Base-by-base conservation (phyloP, 2,329 filamentous ascomycete species). In the Arthrocladium fulminans region DNA sequence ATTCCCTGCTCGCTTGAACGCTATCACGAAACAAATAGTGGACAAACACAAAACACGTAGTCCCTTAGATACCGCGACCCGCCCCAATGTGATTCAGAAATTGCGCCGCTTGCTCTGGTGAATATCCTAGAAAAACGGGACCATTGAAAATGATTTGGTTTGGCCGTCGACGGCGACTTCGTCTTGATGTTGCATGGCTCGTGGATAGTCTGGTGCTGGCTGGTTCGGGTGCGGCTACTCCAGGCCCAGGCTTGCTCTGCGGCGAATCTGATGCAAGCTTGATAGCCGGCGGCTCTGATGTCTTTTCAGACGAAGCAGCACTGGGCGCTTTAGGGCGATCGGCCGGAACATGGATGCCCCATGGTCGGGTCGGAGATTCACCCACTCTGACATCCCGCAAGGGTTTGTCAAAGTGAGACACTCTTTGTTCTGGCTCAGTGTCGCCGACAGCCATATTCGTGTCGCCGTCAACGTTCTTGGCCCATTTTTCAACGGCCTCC, bases 61-160 rank as follows among this genome's bases (percentile, higher is more conserved):
- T n/a, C 22, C 22, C 45, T n/a, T 27, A 27, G 42, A 20, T 20
- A 12, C 37, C 29, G 20, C 44, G 12, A 38, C 53, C 30, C 52
- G 47, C 10, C 45, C 51, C 27, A 43, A 50, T 17, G 44, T 53
- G 44, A 57, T 84, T 81, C 71, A 94, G 76, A 45, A 94, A 75
- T 47, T 79, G 74, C 20, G 86, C 77, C n/a, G 86, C 85, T 62
- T 94, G 83, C 51, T 94, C 86, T 52, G 88, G 77, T 8, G 84
- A 81, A 60, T 95, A 96, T 0, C 90, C 90, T 59, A 97, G 87
- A 61, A 96, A 96, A 0, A 96, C 88, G 0, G 90, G 90, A 0
- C 90, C 90, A 7, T 86, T 94, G 61, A 96, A 95, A 0, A 94
- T 73, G 77, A 96, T 84, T 58, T 84, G 83, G 22, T 37, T 38